These are phyloP conservation scores for Aciculosporium take DNA, from an alignment of 2,329 filamentous ascomycete genomes.

Conservation along the genomic window DNA sequence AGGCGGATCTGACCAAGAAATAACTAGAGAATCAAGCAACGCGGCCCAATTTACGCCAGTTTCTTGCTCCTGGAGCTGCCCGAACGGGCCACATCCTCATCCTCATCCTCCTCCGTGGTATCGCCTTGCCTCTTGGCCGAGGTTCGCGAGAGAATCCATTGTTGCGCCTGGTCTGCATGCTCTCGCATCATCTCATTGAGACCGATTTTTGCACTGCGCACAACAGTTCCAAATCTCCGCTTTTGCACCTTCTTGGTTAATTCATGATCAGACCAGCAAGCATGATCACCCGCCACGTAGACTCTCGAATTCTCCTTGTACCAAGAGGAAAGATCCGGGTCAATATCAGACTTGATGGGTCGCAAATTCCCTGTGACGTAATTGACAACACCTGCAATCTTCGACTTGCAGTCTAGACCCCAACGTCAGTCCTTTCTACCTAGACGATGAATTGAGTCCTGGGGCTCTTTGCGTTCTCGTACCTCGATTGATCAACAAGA, in stretches of 20 bases:
- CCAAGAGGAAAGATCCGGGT: slow-evolving; percentile 62
- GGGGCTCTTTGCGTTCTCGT: slow-evolving; percentile 12
- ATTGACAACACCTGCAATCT: slow-evolving; percentile 59
- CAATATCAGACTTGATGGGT: slow-evolving; percentile 64
- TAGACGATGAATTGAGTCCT: not conserved
- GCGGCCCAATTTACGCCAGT: not conserved
- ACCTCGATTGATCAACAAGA: slow-evolving; percentile 67
- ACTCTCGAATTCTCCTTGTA: slow-evolving; percentile 71
- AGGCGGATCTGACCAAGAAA: not conserved
- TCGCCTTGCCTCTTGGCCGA: slow-evolving; percentile 23
- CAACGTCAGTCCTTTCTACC: not conserved
- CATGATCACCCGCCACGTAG: slow-evolving; percentile 61
- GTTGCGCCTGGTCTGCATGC: slow-evolving; percentile 36
- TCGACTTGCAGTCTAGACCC: slow-evolving; percentile 44
- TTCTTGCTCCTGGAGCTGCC: not conserved
- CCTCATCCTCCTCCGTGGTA: slow-evolving; percentile 35
- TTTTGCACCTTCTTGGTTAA: slow-evolving; percentile 44
- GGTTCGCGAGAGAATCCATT: slow-evolving; percentile 34
- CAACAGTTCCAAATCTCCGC: slow-evolving; percentile 44
- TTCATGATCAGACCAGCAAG: slow-evolving; percentile 56
- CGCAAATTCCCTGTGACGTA: slow-evolving; percentile 69
- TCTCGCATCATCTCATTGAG: slow-evolving; percentile 42
- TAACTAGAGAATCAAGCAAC: not conserved
- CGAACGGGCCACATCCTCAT: not conserved
- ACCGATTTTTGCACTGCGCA: slow-evolving; percentile 32